phyloP scores from a whole-genome alignment of 805 yeast genomes.

The Wickerhamomyces silvicola region DNA sequence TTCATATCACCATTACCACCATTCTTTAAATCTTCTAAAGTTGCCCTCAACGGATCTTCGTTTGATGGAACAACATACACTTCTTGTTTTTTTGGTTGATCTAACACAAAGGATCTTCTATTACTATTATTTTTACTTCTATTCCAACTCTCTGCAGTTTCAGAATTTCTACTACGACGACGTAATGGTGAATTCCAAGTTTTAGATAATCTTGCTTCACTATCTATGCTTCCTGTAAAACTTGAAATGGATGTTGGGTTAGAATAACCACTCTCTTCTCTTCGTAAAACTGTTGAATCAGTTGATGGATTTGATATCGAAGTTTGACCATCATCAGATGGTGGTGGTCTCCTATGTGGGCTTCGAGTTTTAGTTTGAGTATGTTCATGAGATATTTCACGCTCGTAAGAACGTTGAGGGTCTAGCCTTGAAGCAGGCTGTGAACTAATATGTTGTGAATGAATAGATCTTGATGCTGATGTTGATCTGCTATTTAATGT shows the following conservation, averaged over 20 bases:
- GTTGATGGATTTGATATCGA: constrained; percentile 23
- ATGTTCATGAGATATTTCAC: constrained; percentile 5
- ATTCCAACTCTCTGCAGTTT: constrained; percentile 9
- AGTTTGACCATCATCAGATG: constrained; percentile 25
- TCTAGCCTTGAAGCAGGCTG: not conserved
- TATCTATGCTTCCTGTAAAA: constrained; percentile 19
- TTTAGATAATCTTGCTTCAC: constrained; percentile 18
- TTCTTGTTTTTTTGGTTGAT: constrained; percentile 3
- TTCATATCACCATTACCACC: constrained; percentile 38
- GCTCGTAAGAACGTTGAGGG: not conserved
- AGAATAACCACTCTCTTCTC: constrained; percentile 21
- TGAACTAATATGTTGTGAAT: constrained; percentile 5
- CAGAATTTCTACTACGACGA: constrained; percentile 21
- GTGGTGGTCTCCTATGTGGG: constrained; percentile 23
- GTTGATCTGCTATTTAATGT: constrained; percentile 10
- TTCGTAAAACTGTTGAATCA: constrained; percentile 12
- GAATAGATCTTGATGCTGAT: constrained; percentile 10
- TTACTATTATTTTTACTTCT: constrained; percentile 9
- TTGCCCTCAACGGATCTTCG: constrained; percentile 48
- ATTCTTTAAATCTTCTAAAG: constrained; percentile 37
- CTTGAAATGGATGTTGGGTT: constrained; percentile 25
- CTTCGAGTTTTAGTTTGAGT: constrained; percentile 1
- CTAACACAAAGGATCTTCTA: constrained; percentile 21
- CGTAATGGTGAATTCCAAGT: constrained; percentile 26
- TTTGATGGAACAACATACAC: constrained; percentile 11